Percentiles rank a stretch among this genome's conserved stretches.
These are phyloP conservation scores for Coniochaeta prunicola DNA, from an alignment of 2,329 filamentous ascomycete genomes.

Conservation along the genomic window DNA sequence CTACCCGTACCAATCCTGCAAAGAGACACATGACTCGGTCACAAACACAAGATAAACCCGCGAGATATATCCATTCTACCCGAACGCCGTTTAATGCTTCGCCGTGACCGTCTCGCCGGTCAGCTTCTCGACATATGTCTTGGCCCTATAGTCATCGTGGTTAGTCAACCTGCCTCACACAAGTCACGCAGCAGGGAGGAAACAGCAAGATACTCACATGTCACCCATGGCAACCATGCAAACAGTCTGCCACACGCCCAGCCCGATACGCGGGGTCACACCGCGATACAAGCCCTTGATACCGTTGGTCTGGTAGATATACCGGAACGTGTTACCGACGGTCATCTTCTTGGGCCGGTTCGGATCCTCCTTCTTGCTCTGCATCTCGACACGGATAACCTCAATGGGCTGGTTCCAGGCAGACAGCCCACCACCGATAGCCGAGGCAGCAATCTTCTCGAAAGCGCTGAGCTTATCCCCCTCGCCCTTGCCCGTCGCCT, in stretches of 20 bases:
- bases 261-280: conserved; percentile 85
- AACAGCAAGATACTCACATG: conserved; percentile 58
- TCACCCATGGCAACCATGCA: conserved; percentile 99
- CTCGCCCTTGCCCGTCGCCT: conserved; percentile 68
- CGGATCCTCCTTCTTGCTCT: conserved; percentile 96
- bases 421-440: conserved; percentile 84
- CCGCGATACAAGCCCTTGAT: conserved; percentile 91
- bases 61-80: not conserved
- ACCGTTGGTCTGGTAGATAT: conserved; percentile 89
- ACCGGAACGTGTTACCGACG: conserved; percentile 74
- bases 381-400: conserved; percentile 99
- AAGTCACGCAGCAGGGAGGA: not conserved
- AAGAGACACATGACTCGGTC: not conserved
- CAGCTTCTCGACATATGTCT: conserved; percentile 59
- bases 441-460: conserved; percentile 86
- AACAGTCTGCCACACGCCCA: conserved; percentile 97
- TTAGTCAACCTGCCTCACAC: not conserved
- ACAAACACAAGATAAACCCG: not conserved
- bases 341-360: conserved; percentile 99
- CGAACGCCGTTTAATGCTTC: conserved; percentile 53
- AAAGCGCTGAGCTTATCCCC: conserved; percentile 66
- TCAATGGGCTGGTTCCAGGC: conserved; percentile 99
- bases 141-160: conserved; percentile 39
- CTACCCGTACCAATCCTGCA: not conserved
- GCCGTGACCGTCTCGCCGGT: conserved; percentile 58